phyloP scores from a whole-genome alignment of 768 basidiomycete species.

The Phanerodontia chrysosporium region DNA sequence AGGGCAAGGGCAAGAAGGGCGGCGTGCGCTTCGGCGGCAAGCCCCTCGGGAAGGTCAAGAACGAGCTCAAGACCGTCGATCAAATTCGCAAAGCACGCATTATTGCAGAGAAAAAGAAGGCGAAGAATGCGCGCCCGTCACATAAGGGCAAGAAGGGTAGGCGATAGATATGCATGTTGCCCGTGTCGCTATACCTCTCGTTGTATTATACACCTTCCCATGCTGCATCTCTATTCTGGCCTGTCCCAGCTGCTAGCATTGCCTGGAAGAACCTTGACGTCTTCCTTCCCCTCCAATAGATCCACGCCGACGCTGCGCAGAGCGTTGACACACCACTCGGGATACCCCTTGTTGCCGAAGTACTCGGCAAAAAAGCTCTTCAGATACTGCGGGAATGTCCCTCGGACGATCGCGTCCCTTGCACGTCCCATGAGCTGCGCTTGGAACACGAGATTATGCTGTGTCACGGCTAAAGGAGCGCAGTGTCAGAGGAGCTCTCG shows the following conservation, averaged over 20 bases:
- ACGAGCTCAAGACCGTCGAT: constrained; percentile 81
- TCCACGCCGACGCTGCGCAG: constrained; percentile 81
- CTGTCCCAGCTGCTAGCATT: constrained; percentile 82
- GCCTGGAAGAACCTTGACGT: constrained; percentile 51
- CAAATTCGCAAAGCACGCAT: constrained; percentile 81
- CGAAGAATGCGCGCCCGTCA: constrained; percentile 75
- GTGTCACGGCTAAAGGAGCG: constrained; percentile 56
- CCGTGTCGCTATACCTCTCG: not conserved
- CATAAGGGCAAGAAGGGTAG: constrained; percentile 38
- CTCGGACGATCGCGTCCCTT: constrained; percentile 74
- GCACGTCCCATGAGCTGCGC: constrained; percentile 85
- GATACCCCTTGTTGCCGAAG: constrained; percentile 75
- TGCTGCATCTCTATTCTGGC: constrained; percentile 30
- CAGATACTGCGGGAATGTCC: constrained; percentile 75
- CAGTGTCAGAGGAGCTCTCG: not conserved
- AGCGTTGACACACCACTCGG: constrained; percentile 87
- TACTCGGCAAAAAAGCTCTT: constrained; percentile 72
- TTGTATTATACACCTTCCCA: constrained; percentile 1
- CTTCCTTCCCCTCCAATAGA: constrained; percentile 51
- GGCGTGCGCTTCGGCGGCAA: constrained; percentile 54
- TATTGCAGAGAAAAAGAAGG: constrained; percentile 56
- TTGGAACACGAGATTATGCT: constrained; percentile 84
- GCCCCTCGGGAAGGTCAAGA: constrained; percentile 61
- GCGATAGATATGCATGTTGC: constrained; percentile 20
- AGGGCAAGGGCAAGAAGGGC: constrained; percentile 23